Evolutionary conservation across 495 filamentous ascomycete species (phyloP).

Genomic region (Aspergillus egyptiacus): DNA sequence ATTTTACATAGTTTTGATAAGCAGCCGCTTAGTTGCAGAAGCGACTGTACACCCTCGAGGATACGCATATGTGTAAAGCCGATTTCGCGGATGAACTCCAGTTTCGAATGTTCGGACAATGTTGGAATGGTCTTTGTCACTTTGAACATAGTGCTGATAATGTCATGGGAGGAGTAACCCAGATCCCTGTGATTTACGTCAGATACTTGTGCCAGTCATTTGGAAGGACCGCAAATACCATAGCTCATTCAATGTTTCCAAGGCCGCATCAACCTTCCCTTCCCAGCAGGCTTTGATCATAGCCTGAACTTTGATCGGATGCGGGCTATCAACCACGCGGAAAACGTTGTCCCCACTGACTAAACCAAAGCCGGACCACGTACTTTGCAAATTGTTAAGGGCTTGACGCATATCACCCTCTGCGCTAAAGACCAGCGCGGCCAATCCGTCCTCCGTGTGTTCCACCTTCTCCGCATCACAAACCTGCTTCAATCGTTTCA

Average conservation of each 20-base stretch:
- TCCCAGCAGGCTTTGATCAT: conserved; percentile 98
- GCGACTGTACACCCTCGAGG: conserved; percentile 88
- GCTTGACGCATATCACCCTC: conserved; percentile 99
- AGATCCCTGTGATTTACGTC: conserved; percentile 48
- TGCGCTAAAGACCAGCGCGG: conserved; percentile 91
- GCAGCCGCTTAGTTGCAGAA: conserved; percentile 88
- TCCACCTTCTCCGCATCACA: conserved; percentile 82
- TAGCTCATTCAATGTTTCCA: conserved; percentile 83
- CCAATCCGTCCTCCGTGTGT: conserved; percentile 88
- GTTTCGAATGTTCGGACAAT: conserved; percentile 84
- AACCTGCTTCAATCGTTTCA: conserved; percentile 84
- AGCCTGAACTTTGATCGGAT: conserved; percentile 96
- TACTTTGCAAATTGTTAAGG: conserved; percentile 98
- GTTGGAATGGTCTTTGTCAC: conserved; percentile 92
- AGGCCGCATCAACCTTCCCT: conserved; percentile 76
- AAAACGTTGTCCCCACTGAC: conserved; percentile 98
- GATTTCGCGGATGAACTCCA: conserved; percentile 97
- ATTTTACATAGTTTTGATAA: conserved; percentile 83
- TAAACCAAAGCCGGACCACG: conserved; percentile 91
- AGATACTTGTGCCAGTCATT: neutral
- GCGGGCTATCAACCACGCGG: conserved; percentile 92
- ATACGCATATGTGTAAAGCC: conserved; percentile 99
- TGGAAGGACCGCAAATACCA: conserved; percentile 49
- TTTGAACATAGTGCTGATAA: conserved; percentile 97
- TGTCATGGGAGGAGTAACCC: conserved; percentile 94